These are phyloP conservation scores for Streptanthus diversifolius DNA, from an alignment of 345 rosid genomes.

Conservation along the genomic window DNA sequence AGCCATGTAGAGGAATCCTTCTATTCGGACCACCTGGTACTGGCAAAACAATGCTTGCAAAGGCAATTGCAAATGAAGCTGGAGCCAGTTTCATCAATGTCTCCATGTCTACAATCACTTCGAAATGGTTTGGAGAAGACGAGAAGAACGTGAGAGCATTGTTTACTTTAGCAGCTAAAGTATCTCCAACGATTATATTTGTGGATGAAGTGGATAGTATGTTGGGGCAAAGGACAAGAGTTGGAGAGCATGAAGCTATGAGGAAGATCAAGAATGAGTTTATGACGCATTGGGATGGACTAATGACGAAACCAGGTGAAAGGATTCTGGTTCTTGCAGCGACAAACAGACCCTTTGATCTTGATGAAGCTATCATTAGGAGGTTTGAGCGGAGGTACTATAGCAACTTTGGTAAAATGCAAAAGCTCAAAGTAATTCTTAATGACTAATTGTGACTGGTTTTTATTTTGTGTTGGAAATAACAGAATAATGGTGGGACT, in stretches of 20 bases:
- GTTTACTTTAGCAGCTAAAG: conserved; percentile 91
- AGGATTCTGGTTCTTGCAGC: conserved; percentile 97
- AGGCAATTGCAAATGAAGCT: conserved; percentile 98
- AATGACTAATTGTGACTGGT: background rate
- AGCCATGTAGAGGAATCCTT: conserved; percentile 94
- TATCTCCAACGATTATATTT: conserved; percentile 92
- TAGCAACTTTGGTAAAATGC: background rate
- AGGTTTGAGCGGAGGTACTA: conserved; percentile 86
- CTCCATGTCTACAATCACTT: conserved; percentile 97
- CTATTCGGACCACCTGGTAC: conserved; percentile 99
- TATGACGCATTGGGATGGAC: conserved; percentile 99
- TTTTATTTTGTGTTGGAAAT: conserved; percentile 18
- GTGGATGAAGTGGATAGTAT: conserved; percentile 99
- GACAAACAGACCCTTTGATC: conserved; percentile 98
- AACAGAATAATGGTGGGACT: conserved; percentile 95
- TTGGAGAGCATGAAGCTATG: conserved; percentile 99
- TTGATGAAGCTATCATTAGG: conserved; percentile 98
- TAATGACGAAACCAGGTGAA: conserved; percentile 79
- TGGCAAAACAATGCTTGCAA: conserved; percentile 99
- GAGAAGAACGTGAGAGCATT: conserved; percentile 93
- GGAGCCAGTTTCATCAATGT: conserved; percentile 99
- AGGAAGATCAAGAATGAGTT: conserved; percentile 94
- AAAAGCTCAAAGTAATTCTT: background rate
- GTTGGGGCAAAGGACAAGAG: conserved; percentile 96
- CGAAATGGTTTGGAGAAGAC: conserved; percentile 99